These are phyloP conservation scores for Aspergillus sp. DNA, from an alignment of 2,329 filamentous ascomycete genomes.

Conservation along the genomic window DNA sequence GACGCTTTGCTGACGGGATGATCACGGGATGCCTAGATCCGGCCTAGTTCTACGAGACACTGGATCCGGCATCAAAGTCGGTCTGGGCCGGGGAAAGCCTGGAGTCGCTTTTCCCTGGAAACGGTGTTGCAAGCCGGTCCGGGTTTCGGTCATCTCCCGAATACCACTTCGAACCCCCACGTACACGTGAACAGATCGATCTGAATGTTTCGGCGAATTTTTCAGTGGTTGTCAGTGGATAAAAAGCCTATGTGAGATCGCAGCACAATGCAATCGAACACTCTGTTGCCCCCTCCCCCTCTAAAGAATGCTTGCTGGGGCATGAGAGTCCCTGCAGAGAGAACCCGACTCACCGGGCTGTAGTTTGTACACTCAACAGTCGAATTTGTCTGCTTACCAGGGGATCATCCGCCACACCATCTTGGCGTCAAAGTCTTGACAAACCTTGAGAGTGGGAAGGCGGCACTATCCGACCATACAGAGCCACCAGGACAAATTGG, in stretches of 20 bases:
- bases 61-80: not conserved
- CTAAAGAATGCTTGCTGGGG: not conserved
- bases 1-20: not conserved
- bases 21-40: not conserved
- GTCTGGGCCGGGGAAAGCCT: not conserved
- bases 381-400: not conserved
- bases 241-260: not conserved
- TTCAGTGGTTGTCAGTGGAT: not conserved
- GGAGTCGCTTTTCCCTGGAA: not conserved
- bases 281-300: not conserved
- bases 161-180: not conserved
- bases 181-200: slow-evolving; percentile 3
- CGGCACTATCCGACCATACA: slow-evolving; percentile 5
- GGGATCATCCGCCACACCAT: slow-evolving; percentile 8
- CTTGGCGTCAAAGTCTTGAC: slow-evolving; percentile 7
- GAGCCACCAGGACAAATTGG: not conserved
- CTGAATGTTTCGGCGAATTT: not conserved
- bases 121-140: not conserved
- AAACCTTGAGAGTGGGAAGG: not conserved
- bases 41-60: not conserved
- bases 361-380: not conserved
- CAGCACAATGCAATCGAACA: slow-evolving; percentile 10
- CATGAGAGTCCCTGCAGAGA: not conserved
- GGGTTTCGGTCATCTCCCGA: slow-evolving; percentile 3
- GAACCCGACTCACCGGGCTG: not conserved